Conservation (phyloP, 306 rosid genomes). For the Trichosanthes cucumerina region DNA sequence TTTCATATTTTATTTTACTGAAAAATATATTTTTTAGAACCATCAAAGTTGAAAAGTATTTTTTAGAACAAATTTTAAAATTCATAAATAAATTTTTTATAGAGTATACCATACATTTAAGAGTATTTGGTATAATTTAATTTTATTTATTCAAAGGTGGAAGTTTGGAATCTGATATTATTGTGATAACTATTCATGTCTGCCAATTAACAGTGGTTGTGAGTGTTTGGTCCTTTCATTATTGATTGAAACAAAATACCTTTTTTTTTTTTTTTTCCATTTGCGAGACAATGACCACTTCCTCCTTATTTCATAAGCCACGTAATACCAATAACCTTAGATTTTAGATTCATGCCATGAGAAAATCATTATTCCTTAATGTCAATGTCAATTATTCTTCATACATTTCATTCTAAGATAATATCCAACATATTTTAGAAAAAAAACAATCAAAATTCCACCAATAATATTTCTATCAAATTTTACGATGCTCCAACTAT, state of each 20-base stretch:
- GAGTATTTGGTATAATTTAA: no score
- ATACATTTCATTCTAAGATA: not conserved
- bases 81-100: no score
- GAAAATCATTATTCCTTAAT: not conserved
- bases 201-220: not conserved
- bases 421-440: not conserved
- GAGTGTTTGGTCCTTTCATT: not conserved
- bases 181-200: not conserved
- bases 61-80: no score
- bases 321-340: not conserved
- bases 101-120: no score
- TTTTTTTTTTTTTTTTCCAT: not conserved
- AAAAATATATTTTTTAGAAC: no score
- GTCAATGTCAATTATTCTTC: not conserved
- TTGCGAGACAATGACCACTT: not conserved
- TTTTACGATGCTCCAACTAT: no score
- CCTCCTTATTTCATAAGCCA: not conserved
- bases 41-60: no score
- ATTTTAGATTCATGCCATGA: not conserved
- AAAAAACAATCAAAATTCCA: not conserved
- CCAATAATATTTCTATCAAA: no score
- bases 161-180: not conserved
- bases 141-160: no score
- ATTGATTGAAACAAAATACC: not conserved
- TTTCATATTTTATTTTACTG: no score